phyloP scores from a whole-genome alignment of 371 early-diverging fungal genomes.

The Mucor piriformis region DNA sequence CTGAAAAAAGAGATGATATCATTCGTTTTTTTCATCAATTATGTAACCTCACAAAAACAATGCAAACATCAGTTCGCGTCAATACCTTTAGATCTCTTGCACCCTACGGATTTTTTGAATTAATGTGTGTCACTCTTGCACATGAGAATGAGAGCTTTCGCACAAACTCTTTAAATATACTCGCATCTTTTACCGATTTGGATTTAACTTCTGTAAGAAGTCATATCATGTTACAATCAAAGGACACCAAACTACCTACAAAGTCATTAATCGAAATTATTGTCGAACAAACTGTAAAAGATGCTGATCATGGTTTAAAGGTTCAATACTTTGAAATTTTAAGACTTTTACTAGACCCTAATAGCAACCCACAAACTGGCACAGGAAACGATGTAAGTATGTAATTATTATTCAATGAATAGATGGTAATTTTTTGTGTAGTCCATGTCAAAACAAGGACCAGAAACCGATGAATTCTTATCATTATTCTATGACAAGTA shows the following conservation, averaged over 20 bases:
- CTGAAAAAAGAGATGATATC: conserved; percentile 63
- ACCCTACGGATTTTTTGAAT: conserved; percentile 75
- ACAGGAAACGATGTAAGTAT: conserved; percentile 25
- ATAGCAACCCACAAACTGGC: background rate
- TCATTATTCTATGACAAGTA: conserved; percentile 74
- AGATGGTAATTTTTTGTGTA: background rate
- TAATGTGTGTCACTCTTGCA: conserved; percentile 68
- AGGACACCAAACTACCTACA: conserved; percentile 6
- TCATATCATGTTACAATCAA: conserved; percentile 65
- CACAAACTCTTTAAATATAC: conserved; percentile 67
- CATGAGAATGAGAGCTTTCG: conserved; percentile 57
- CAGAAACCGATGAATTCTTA: conserved; percentile 77
- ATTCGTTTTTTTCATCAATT: conserved; percentile 79
- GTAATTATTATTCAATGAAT: background rate
- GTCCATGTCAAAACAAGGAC: conserved; percentile 39
- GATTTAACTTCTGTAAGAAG: conserved; percentile 55
- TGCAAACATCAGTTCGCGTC: conserved; percentile 62
- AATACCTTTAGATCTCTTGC: conserved; percentile 59
- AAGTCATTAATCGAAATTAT: conserved; percentile 38
- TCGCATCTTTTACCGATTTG: conserved; percentile 77
- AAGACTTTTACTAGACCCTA: conserved; percentile 72
- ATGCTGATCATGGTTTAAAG: conserved; percentile 65
- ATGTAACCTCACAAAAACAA: conserved; percentile 68
- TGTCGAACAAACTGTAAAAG: conserved; percentile 62
- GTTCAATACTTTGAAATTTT: conserved; percentile 76